Evolutionary conservation across 495 filamentous ascomycete species (phyloP).

Genomic region (Aspergillus ellipticus): DNA sequence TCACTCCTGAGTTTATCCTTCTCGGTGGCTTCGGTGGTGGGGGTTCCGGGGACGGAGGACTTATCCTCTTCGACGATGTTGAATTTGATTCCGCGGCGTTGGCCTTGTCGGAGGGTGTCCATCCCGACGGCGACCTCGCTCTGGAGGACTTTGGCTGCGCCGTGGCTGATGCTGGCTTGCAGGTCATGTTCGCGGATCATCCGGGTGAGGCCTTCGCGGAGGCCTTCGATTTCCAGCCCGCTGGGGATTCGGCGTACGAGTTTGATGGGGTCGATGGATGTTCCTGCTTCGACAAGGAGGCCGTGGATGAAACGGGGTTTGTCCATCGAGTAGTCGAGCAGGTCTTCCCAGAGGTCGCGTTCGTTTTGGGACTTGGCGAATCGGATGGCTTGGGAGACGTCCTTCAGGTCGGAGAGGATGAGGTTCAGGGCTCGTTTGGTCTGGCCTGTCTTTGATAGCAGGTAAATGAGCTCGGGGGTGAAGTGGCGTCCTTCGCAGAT

Average conservation of each 20-base stretch:
- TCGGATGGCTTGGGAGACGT: conserved; percentile 85
- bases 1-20: conserved; percentile 12
- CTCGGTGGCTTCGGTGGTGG: conserved; percentile 8
- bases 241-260: conserved; percentile 88
- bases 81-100: conserved; percentile 82
- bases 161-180: conserved; percentile 83
- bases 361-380: conserved; percentile 94
- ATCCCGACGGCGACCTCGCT: conserved; percentile 84
- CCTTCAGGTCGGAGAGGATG: conserved; percentile 82
- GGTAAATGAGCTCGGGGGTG: conserved; percentile 86
- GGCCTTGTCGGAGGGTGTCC: conserved; percentile 69
- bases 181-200: conserved; percentile 93
- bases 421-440: conserved; percentile 84
- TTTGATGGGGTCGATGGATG: conserved; percentile 82
- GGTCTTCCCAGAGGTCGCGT: conserved; percentile 87
- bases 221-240: conserved; percentile 83
- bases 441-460: conserved; percentile 91
- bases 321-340: conserved; percentile 93
- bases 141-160: conserved; percentile 79
- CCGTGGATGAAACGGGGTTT: conserved; percentile 92
- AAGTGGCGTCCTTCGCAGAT: conserved; percentile 76
- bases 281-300: conserved; percentile 88
- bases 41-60: neutral
- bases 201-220: conserved; percentile 76
- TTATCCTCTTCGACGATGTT: conserved; percentile 54